A percentile compares a stretch with the other conserved stretches of the same genome.
phyloP scores from a whole-genome alignment of 2,329 filamentous ascomycete genomes.

The Calonectria honghensis region DNA sequence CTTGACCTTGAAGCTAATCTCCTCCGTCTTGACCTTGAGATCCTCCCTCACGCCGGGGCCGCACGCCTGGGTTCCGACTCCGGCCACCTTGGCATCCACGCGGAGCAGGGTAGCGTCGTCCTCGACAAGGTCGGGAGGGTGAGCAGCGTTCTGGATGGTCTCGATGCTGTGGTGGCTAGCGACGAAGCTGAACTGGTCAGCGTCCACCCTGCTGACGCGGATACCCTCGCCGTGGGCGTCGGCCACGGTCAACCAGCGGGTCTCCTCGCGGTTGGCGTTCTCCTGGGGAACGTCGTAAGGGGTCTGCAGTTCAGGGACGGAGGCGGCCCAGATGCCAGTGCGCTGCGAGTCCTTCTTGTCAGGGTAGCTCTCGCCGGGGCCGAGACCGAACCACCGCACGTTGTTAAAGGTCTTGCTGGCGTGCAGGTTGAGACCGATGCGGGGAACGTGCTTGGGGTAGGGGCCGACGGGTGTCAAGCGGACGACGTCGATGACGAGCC shows the following conservation, averaged over 20 bases:
- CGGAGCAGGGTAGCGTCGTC: slow-evolving; percentile 67
- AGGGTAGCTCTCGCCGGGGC: slow-evolving; percentile 78
- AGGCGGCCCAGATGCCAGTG: slow-evolving; percentile 68
- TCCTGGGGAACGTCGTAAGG: slow-evolving; percentile 82
- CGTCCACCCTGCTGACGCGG: slow-evolving; percentile 46
- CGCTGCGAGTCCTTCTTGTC: slow-evolving; percentile 76
- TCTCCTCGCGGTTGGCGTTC: slow-evolving; percentile 77
- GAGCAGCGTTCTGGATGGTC: slow-evolving; percentile 74
- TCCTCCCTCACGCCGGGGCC: slow-evolving; percentile 69
- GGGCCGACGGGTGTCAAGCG: slow-evolving; percentile 68
- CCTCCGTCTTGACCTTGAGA: slow-evolving; percentile 63
- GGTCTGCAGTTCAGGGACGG: slow-evolving; percentile 71
- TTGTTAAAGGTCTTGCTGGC: slow-evolving; percentile 67
- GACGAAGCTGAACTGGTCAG: slow-evolving; percentile 69
- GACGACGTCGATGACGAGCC: slow-evolving; percentile 66
- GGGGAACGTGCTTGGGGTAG: slow-evolving; percentile 73
- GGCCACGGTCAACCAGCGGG: slow-evolving; percentile 71
- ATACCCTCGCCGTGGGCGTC: slow-evolving; percentile 47
- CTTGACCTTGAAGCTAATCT: slow-evolving; percentile 65
- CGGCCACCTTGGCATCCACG: slow-evolving; percentile 68
- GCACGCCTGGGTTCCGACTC: slow-evolving; percentile 70
- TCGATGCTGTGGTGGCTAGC: slow-evolving; percentile 71
- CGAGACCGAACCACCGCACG: slow-evolving; percentile 77
- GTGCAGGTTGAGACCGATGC: slow-evolving; percentile 76
- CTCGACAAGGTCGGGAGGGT: slow-evolving; percentile 77